Evolutionary conservation across 2,329 filamentous ascomycete species (phyloP).

Genomic region (Xylariaceae sp.): DNA sequence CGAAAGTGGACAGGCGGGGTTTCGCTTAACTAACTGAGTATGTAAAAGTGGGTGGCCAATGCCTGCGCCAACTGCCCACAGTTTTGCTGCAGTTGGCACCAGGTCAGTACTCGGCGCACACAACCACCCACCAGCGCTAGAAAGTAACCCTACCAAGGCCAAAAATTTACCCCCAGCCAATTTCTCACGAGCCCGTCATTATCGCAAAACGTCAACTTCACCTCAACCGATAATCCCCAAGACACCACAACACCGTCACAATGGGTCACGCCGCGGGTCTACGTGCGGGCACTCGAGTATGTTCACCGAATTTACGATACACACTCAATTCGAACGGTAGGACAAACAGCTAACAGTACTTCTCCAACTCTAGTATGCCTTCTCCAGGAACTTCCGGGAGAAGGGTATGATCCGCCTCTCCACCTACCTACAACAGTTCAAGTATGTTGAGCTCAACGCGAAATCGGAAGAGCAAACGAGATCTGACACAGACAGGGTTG

Average conservation of each 20-base stretch:
- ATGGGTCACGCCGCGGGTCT: slow-evolving; percentile 91
- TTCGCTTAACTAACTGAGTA: slow-evolving; percentile 36
- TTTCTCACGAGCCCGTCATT: slow-evolving; percentile 32
- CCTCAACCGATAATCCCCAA: slow-evolving; percentile 30
- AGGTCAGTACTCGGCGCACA: slow-evolving; percentile 20
- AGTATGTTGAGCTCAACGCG: slow-evolving; percentile 56
- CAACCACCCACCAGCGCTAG: slow-evolving; percentile 21
- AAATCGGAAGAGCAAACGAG: slow-evolving; percentile 5
- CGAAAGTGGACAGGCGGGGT: slow-evolving; percentile 10
- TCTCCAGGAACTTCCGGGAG: slow-evolving; percentile 92
- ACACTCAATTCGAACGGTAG: slow-evolving; percentile 22
- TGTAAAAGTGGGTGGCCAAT: neutral
- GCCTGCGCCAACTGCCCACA: neutral
- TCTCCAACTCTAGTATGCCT: too few species aligned
- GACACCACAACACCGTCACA: slow-evolving; percentile 61
- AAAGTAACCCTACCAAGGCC: slow-evolving; percentile 8
- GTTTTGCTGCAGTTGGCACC: slow-evolving; percentile 18
- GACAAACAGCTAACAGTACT: slow-evolving; percentile 46
- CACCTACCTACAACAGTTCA: slow-evolving; percentile 95
- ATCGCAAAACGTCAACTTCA: slow-evolving; percentile 31
- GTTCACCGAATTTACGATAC: too few species aligned
- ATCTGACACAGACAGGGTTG: slow-evolving; percentile 71
- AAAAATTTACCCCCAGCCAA: slow-evolving; percentile 35
- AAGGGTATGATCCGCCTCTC: slow-evolving; percentile 92
- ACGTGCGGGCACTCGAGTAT: slow-evolving; percentile 81